Conservation (phyloP, 345 rosid species). For the Luvunga scandens region DNA sequence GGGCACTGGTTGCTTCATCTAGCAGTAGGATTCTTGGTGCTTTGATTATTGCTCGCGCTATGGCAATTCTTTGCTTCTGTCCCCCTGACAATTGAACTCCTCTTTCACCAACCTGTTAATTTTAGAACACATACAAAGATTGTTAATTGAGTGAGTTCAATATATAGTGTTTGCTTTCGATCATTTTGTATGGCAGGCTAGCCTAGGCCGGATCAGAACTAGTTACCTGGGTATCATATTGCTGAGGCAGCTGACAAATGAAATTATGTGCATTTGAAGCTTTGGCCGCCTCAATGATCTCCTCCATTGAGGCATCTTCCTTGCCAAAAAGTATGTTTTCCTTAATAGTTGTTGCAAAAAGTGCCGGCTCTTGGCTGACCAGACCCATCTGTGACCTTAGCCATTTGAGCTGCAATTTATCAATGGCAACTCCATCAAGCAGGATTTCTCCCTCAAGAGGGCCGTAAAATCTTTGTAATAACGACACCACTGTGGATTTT, state of each 20-base stretch:
- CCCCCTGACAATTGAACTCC: conserved; percentile 78
- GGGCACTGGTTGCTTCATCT: conserved; percentile 81
- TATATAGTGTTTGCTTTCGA: too few relatives aligned
- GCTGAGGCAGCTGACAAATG: too few relatives aligned
- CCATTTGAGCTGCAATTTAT: conserved; percentile 72
- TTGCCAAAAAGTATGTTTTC: conserved; percentile 74
- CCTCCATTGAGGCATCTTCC: conserved; percentile 40
- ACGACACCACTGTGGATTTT: conserved; percentile 74
- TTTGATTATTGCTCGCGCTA: conserved; percentile 65
- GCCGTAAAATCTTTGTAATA: conserved; percentile 49
- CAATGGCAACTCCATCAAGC: conserved; percentile 46
- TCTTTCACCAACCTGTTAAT: conserved; percentile 59
- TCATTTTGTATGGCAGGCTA: too few relatives aligned
- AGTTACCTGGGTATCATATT: too few relatives aligned
- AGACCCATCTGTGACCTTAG: conserved; percentile 69
- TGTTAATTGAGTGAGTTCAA: too few relatives aligned
- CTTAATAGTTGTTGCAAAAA: conserved; percentile 64
- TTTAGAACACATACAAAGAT: too few relatives aligned
- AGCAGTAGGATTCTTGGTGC: conserved; percentile 56
- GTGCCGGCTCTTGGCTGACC: conserved; percentile 70
- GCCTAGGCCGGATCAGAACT: too few relatives aligned
- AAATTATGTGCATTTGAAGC: too few relatives aligned
- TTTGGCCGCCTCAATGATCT: too few relatives aligned
- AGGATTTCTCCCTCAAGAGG: conserved; percentile 62
- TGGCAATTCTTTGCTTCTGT: conserved; percentile 74